These are phyloP conservation scores for Pyrus hybrid DNA, from an alignment of 331 rosid species.

Conservation along the genomic window DNA sequence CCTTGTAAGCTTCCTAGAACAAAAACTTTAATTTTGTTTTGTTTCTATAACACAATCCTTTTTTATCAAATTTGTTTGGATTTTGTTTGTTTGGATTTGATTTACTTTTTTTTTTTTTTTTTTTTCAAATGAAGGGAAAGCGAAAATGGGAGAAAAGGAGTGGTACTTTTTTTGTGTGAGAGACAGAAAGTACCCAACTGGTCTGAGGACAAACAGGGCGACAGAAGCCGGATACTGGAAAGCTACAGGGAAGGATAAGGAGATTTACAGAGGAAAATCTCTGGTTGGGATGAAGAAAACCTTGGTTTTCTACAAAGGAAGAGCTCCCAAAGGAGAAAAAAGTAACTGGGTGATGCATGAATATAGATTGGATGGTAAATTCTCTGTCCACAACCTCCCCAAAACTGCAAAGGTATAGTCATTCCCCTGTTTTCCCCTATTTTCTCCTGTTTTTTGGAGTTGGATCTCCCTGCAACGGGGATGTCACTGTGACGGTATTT, in stretches of 20 bases:
- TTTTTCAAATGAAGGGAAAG: conserved; percentile 42
- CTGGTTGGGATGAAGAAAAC: conserved; percentile 94
- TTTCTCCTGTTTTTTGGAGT: neutral
- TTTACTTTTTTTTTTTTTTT: neutral
- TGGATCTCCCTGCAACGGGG: neutral
- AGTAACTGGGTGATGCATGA: conserved; percentile 92
- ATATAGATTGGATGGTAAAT: conserved; percentile 72
- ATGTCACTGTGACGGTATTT: neutral
- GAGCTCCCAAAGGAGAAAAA: conserved; percentile 94
- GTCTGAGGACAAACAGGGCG: conserved; percentile 81
- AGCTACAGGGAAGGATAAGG: conserved; percentile 85
- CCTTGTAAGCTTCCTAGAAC: conserved; percentile 42
- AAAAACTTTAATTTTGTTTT: neutral
- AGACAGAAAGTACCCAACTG: conserved; percentile 87
- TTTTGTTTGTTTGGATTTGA: neutral
- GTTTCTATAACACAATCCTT: neutral
- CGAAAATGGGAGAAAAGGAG: conserved; percentile 86
- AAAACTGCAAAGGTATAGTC: conserved; percentile 69
- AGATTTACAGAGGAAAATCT: conserved; percentile 64
- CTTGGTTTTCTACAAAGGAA: conserved; percentile 72
- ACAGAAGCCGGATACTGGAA: conserved; percentile 91
- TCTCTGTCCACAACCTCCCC: conserved; percentile 62
- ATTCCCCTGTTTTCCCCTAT: neutral
- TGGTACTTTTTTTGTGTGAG: conserved; percentile 91
- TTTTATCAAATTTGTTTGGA: neutral